Percentiles rank a stretch among this genome's conserved stretches.
These are phyloP conservation scores for Tetrahymena elliotti DNA, from an alignment of 73 alveolate genomes.

Conservation along the genomic window DNA sequence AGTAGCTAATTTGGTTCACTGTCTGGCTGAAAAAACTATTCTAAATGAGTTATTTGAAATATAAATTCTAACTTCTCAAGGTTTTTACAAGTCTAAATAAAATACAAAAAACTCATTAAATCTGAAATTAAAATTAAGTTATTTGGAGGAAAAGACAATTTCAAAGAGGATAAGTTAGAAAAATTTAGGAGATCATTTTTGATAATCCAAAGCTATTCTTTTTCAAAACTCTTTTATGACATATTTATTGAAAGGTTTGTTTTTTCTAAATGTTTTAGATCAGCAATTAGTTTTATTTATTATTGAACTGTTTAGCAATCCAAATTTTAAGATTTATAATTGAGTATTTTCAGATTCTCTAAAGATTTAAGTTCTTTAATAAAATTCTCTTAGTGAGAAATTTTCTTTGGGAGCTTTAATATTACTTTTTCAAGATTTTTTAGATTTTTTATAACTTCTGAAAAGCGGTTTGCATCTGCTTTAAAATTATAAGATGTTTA, in stretches of 20 bases:
- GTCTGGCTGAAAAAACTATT: neutral
- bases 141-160: neutral
- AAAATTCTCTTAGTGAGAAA: too few relatives aligned
- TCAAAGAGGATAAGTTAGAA: neutral
- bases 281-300: neutral
- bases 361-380: neutral
- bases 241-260: neutral
- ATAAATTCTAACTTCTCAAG: neutral
- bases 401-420: neutral
- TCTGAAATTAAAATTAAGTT: neutral
- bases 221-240: neutral
- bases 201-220: too few relatives aligned
- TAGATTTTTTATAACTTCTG: too few relatives aligned
- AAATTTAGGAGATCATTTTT: too few relatives aligned
- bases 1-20: too few relatives aligned
- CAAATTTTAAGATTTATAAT: neutral
- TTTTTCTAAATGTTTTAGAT: neutral
- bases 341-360: too few relatives aligned
- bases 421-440: neutral
- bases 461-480: neutral
- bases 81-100: too few relatives aligned
- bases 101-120: neutral
- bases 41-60: neutral
- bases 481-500: too few relatives aligned
- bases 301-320: neutral